Evolutionary conservation across 2,329 filamentous ascomycete genomes (phyloP).

Genomic region (Waltergamsia citrina): DNA sequence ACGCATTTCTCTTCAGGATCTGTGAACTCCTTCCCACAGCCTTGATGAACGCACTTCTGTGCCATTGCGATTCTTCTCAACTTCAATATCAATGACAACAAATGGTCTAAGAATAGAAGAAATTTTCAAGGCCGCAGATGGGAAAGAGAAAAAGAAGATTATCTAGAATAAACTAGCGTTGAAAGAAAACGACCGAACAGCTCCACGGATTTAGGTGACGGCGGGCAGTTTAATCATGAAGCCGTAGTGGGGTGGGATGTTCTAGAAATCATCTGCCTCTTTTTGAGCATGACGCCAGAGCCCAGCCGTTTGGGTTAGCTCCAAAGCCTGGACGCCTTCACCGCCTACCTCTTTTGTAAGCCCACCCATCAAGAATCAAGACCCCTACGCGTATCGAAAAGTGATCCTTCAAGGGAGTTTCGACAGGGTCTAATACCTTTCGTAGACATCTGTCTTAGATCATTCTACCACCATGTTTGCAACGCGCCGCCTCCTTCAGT

Average conservation of each 20-base stretch:
- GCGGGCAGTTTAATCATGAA: neutral
- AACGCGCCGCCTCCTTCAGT: conserved; percentile 38
- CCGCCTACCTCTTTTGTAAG: conserved; percentile 22
- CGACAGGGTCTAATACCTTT: neutral
- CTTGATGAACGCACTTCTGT: conserved; percentile 91
- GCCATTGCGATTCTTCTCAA: conserved; percentile 52
- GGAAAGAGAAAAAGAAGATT: neutral
- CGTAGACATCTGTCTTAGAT: neutral
- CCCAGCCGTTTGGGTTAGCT: neutral
- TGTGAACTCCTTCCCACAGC: conserved; percentile 81
- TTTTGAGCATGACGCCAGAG: conserved; percentile 4
- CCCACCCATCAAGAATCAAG: neutral
- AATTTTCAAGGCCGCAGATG: too few species aligned
- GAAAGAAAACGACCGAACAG: too few species aligned
- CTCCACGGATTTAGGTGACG: too few species aligned
- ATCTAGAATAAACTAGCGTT: too few species aligned
- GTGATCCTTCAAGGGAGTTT: neutral
- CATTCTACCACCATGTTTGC: conserved; percentile 37
- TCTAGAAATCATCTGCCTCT: conserved; percentile 21
- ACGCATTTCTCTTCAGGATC: conserved; percentile 75
- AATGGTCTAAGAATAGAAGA: too few species aligned
- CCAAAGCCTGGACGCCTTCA: conserved; percentile 9
- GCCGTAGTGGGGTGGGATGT: conserved; percentile 25
- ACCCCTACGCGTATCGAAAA: neutral
- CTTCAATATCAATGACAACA: too few species aligned